Percentiles rank a stretch among this genome's conserved stretches.
These are phyloP conservation scores for Syzygium aromaticum DNA, from an alignment of 345 rosid genomes.

Conservation along the genomic window DNA sequence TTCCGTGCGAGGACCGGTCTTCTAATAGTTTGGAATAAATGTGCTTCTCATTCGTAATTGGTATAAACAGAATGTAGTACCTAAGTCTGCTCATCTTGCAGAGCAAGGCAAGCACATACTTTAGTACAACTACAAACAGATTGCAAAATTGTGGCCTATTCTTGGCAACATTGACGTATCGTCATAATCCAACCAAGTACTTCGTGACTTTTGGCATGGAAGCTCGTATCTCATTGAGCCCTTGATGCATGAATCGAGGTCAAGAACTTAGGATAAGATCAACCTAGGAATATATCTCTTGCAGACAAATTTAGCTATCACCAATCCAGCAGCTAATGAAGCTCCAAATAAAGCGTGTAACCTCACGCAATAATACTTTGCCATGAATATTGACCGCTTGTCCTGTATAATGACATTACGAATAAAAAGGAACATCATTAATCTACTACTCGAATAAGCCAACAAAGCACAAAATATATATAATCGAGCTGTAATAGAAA, in stretches of 20 bases:
- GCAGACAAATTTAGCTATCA: conserved; percentile 26
- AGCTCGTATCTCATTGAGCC: neutral
- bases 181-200: neutral
- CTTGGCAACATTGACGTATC: neutral
- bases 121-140: neutral
- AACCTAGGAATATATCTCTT: conserved; percentile 3
- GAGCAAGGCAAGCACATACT: neutral
- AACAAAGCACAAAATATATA: neutral
- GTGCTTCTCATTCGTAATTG: neutral
- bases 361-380: conserved; percentile 85
- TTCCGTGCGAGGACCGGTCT: neutral
- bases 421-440: neutral
- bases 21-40: neutral
- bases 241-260: neutral
- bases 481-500: neutral
- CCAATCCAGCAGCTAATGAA: conserved; percentile 67
- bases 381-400: conserved; percentile 77
- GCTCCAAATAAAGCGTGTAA: conserved; percentile 70
- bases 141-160: neutral
- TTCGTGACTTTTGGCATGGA: neutral
- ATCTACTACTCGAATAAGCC: neutral
- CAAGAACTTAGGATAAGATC: conserved; percentile 1
- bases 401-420: conserved; percentile 24
- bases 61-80: neutral
- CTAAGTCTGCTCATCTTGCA: neutral